phyloP scores from a whole-genome alignment of 2,329 filamentous ascomycete genomes.

The Trichoderma koningii region DNA sequence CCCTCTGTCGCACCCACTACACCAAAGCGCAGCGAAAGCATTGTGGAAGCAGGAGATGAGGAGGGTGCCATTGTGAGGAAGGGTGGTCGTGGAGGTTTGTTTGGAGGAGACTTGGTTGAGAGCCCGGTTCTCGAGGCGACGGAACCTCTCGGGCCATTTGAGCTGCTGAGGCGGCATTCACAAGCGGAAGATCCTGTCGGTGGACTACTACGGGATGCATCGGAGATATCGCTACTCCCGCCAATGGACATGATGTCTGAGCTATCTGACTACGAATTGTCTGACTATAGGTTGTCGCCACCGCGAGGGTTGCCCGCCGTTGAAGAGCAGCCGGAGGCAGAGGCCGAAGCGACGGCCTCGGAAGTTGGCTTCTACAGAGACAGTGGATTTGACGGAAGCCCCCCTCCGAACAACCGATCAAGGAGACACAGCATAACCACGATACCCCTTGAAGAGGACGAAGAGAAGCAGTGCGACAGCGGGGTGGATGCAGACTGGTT shows the following conservation, averaged over 20 bases:
- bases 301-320: slow-evolving; percentile 53
- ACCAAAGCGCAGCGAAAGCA: slow-evolving; percentile 28
- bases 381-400: slow-evolving; percentile 41
- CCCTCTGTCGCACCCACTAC: slow-evolving; percentile 4
- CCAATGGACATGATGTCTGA: slow-evolving; percentile 25
- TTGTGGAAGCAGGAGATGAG: slow-evolving; percentile 30
- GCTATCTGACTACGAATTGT: slow-evolving; percentile 33
- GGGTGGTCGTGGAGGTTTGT: slow-evolving; percentile 31
- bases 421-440: slow-evolving; percentile 40
- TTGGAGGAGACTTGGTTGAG: slow-evolving; percentile 40
- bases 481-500: slow-evolving; percentile 55
- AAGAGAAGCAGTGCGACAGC: slow-evolving; percentile 56
- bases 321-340: slow-evolving; percentile 52
- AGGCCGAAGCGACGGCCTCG: slow-evolving; percentile 38
- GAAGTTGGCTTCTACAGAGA: slow-evolving; percentile 33
- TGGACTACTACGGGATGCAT: slow-evolving; percentile 39
- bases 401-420: slow-evolving; percentile 42
- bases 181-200: slow-evolving; percentile 37
- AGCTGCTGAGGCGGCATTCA: slow-evolving; percentile 39
- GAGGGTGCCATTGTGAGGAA: slow-evolving; percentile 32
- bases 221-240: slow-evolving; percentile 28
- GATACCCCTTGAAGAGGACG: slow-evolving; percentile 34
- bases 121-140: slow-evolving; percentile 42
- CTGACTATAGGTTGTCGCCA: slow-evolving; percentile 48
- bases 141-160: slow-evolving; percentile 29